Percentiles rank a stretch among this genome's conserved stretches.
Conservation (phyloP, 2,329 filamentous ascomycete species). For the Paecilomyces fulvus region DNA sequence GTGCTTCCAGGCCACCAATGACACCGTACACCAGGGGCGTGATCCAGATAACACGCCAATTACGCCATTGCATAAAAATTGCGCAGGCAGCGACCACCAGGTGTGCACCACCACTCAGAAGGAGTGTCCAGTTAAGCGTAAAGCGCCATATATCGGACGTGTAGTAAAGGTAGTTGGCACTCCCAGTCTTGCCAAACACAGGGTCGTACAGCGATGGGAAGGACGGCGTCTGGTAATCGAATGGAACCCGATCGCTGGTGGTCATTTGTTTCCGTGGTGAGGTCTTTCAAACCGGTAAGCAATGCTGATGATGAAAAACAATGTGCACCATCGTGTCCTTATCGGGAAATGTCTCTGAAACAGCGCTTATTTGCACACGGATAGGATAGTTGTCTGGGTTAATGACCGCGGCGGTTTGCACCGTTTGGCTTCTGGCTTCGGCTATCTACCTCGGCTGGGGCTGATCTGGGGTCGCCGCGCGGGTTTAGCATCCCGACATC, state of each 20-base stretch:
- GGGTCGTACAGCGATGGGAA: conserved; percentile 83
- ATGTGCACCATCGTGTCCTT: neutral
- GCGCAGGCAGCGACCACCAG: conserved; percentile 63
- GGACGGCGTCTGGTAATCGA: conserved; percentile 57
- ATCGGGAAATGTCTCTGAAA: neutral
- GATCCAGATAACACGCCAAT: conserved; percentile 52
- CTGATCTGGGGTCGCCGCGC: conserved; percentile 25
- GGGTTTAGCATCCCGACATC: conserved; percentile 8
- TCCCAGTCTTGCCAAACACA: conserved; percentile 47
- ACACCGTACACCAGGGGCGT: conserved; percentile 63
- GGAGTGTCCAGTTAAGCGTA: conserved; percentile 76
- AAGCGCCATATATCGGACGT: conserved; percentile 76
- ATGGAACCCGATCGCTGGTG: conserved; percentile 37
- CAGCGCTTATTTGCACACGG: neutral
- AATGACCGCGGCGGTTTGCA: conserved; percentile 17
- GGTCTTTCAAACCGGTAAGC: neutral
- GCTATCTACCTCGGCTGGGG: conserved; percentile 5
- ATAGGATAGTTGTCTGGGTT: neutral
- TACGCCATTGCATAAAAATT: conserved; percentile 56
- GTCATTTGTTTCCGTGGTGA: neutral
- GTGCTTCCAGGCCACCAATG: conserved; percentile 65
- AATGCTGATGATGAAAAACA: neutral
- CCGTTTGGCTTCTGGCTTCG: conserved; percentile 16
- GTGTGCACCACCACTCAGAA: conserved; percentile 70
- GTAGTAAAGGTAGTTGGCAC: conserved; percentile 60